A percentile compares a stretch with the other conserved stretches of the same genome.
Evolutionary conservation across 2,329 filamentous ascomycete genomes (phyloP).

Genomic region (Hysterium pulicare): DNA sequence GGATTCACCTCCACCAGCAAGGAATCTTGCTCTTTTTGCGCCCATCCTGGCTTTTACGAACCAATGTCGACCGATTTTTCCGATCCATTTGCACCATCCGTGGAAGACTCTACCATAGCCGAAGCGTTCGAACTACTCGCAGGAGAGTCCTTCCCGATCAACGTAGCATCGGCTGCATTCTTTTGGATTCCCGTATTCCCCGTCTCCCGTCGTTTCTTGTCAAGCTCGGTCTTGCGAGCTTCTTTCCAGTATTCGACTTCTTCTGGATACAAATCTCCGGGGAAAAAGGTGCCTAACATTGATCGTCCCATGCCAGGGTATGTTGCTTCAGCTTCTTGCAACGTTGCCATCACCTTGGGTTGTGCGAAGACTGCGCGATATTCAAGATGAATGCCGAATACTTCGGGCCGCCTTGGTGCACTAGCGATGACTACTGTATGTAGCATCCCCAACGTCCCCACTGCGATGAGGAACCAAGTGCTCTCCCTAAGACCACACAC

Average conservation of each 20-base stretch:
- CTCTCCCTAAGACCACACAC: conserved; percentile 11
- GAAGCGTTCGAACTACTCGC: no score
- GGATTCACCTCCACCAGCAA: no score
- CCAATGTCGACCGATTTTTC: no score
- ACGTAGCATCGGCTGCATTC: no score
- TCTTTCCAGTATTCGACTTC: conserved; percentile 9
- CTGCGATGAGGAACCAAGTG: conserved; percentile 18
- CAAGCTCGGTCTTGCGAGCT: conserved; percentile 2
- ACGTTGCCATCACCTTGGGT: conserved; percentile 10
- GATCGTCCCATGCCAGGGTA: conserved; percentile 10
- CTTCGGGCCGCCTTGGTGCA: conserved; percentile 9
- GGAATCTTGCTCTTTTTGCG: no score
- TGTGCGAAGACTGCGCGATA: conserved; percentile 9
- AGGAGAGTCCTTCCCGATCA: no score
- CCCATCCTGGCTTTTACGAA: no score
- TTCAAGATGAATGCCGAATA: conserved; percentile 12
- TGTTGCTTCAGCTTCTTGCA: conserved; percentile 10
- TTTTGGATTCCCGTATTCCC: no score
- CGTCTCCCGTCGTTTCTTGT: conserved; percentile 12
- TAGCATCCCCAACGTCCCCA: conserved; percentile 20
- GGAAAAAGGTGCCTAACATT: conserved; percentile 10
- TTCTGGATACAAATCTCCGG: conserved; percentile 6
- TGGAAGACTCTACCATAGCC: no score
- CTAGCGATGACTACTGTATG: conserved; percentile 20
- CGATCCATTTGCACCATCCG: no score